Percentiles rank a stretch among this genome's conserved stretches.
Evolutionary conservation across 495 filamentous ascomycete genomes (phyloP).

Genomic region (Trichodelitschia bisporula): DNA sequence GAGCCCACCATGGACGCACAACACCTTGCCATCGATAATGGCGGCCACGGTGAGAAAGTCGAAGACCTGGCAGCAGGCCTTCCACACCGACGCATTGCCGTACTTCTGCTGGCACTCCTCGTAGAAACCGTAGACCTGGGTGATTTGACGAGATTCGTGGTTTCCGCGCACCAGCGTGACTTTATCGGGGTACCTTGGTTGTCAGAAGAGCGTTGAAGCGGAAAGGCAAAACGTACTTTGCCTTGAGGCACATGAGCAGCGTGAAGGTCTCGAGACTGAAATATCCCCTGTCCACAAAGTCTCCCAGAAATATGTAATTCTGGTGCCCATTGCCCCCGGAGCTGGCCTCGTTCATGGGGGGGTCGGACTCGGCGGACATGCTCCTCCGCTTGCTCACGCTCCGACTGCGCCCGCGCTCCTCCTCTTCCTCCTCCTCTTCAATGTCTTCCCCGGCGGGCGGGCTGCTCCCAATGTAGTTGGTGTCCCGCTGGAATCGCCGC

Average conservation of each 20-base stretch:
- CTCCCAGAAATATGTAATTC: constrained; percentile 89
- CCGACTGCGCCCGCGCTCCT: constrained; percentile 19
- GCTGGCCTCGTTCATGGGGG: constrained; percentile 7
- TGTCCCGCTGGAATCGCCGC: constrained; percentile 17
- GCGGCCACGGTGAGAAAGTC: constrained; percentile 92
- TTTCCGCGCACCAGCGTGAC: constrained; percentile 94
- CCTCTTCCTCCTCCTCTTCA: constrained; percentile 19
- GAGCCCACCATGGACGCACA: constrained; percentile 93
- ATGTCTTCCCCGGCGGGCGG: constrained; percentile 25
- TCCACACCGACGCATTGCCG: constrained; percentile 95
- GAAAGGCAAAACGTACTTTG: constrained; percentile 40
- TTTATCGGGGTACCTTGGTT: constrained; percentile 86
- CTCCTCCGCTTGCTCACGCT: constrained; percentile 12
- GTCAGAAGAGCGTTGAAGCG: too few relatives aligned
- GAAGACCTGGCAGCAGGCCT: constrained; percentile 96
- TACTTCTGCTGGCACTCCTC: constrained; percentile 97
- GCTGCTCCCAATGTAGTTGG: constrained; percentile 13
- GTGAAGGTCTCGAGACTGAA: constrained; percentile 96
- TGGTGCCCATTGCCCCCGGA: constrained; percentile 27
- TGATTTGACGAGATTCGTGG: constrained; percentile 94
- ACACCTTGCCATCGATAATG: constrained; percentile 86
- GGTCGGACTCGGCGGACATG: constrained; percentile 8
- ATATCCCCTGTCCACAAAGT: constrained; percentile 94
- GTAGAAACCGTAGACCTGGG: constrained; percentile 96
- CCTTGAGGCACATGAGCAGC: constrained; percentile 83